These are phyloP conservation scores for Eutrema japonicum DNA, from an alignment of 345 rosid genomes.

Conservation along the genomic window DNA sequence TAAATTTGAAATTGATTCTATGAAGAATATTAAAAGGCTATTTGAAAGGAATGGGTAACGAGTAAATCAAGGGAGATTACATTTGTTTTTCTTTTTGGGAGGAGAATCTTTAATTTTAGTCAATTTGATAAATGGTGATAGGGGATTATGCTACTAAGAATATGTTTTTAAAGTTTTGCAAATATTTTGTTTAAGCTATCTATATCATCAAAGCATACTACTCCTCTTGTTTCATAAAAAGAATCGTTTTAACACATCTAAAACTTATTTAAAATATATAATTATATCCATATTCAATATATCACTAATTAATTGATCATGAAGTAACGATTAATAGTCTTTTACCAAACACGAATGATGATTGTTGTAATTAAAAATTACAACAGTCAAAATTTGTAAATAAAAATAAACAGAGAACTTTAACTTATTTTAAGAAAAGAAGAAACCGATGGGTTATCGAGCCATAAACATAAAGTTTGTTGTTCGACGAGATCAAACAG, in stretches of 20 bases:
- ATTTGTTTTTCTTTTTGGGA: neutral
- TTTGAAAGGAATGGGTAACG: slow-evolving; percentile 23
- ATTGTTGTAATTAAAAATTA: no score
- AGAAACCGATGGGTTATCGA: no score
- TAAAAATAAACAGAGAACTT: no score
- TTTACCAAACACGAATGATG: neutral
- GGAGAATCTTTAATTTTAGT: slow-evolving; percentile 18
- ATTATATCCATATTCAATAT: neutral
- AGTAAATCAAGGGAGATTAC: slow-evolving; percentile 26
- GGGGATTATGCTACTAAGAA: neutral
- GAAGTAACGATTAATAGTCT: neutral
- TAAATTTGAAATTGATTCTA: slow-evolving; percentile 2
- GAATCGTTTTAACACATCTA: neutral
- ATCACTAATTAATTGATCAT: no score
- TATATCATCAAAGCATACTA: neutral
- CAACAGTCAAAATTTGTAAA: no score
- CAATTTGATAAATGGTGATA: slow-evolving; percentile 14
- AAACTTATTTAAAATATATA: neutral
- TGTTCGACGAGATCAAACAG: no score
- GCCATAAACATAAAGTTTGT: no score
- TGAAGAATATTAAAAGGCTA: slow-evolving; percentile 26
- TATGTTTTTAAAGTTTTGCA: neutral
- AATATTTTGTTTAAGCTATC: neutral
- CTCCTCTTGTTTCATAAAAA: no score
- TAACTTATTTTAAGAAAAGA: no score